Base-by-base conservation (phyloP, 331 rosid species). In the Dryas integrifolia region DNA sequence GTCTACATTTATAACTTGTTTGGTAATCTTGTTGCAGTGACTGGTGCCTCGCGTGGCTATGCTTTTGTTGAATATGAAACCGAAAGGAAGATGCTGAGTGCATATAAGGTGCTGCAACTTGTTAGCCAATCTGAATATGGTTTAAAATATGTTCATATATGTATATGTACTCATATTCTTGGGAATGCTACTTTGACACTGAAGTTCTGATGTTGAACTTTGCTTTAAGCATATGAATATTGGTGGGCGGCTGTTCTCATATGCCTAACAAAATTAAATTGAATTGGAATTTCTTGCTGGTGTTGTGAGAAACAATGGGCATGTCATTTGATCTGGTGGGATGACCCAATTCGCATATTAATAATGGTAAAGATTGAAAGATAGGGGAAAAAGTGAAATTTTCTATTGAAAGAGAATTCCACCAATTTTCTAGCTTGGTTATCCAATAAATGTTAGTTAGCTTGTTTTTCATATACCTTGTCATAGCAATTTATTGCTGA, bases 41-140 rank as follows among this genome's bases (percentile, higher is more conserved):
- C 97, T 0, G 98, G 98, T 74, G 96, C 97, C 50, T 91, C 96
- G 9, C 78, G 96, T 11, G 97, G 98, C 65, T 93, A 91, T 91
- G 96, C 96, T 58, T 93, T 93, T 76, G 95, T 93, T 79, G 98
- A 93, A 74, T 93, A 53, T 50, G 95, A 91, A 84, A 85, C 86
- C 53, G 95, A 91, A 60, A 86, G 78, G 72, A 96, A 91, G 86
- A 91, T 93, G 98, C 87, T 72, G 13, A 85, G 79, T 15, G 98
- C 96, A 51, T 91, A 87, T 70, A 85, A 77, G 96, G 97, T 93
- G 47, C 74, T 9, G 0, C 9, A 38, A 50, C 35, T 50, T 24
- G 8, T 40, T 52, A 9, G 1, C 4, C 11, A 5, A 30, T 69
- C 9, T 10, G 5, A n/a, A 4, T 68, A 3, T 5, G 7, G 38